Conservation (phyloP, 192 early-diverging fungal genomes). For the Lobosporangium transversale region DNA sequence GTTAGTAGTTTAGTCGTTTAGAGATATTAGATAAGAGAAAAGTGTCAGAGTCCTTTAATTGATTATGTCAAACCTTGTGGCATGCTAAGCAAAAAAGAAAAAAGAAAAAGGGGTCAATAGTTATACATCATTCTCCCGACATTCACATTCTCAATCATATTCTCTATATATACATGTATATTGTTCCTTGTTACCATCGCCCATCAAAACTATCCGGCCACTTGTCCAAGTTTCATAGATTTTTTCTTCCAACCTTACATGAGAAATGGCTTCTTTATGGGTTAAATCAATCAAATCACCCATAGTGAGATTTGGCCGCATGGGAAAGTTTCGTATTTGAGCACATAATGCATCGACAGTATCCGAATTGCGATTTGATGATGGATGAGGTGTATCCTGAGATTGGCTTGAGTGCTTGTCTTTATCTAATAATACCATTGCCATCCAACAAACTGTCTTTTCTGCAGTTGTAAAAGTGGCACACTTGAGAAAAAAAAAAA, state of each 20-base stretch:
- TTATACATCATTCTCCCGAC: background rate
- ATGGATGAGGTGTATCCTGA: background rate
- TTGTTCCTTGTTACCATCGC: background rate
- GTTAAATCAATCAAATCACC: background rate
- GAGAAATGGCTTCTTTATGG: background rate
- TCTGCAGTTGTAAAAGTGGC: background rate
- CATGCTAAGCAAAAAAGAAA: background rate
- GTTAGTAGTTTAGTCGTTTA: background rate
- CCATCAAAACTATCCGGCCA: background rate
- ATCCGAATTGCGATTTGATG: background rate
- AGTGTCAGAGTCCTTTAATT: background rate
- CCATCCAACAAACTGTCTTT: background rate
- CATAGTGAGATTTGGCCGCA: background rate
- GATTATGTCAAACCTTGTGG: background rate
- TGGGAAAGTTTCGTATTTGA: background rate
- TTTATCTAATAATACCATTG: background rate
- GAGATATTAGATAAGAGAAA: background rate
- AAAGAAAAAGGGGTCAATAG: background rate
- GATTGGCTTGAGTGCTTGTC: background rate
- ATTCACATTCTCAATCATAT: background rate
- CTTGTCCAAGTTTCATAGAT: background rate
- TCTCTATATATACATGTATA: background rate
- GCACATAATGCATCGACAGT: background rate
- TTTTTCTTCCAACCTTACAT: conserved; percentile 2
- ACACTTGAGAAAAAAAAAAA: background rate